A percentile compares a stretch with the other conserved stretches of the same genome.
Evolutionary conservation across 1,284 basidiomycete genomes (phyloP).

Genomic region (Sporisorium scitamineum): DNA sequence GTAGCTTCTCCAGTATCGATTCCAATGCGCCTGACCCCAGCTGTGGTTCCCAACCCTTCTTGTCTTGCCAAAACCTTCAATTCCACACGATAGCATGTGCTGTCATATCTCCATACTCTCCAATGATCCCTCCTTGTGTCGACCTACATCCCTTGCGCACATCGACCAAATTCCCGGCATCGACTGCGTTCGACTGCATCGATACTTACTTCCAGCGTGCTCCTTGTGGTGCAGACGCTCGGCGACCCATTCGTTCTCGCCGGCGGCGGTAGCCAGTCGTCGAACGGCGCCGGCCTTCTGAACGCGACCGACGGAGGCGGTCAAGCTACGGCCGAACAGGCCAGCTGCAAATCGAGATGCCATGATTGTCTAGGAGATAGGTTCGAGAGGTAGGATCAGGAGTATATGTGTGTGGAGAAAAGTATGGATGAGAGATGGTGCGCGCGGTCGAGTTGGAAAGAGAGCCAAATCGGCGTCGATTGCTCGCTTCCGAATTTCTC

Average conservation of each 20-base stretch:
- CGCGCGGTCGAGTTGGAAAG: no score
- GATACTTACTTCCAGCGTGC: conserved; percentile 61
- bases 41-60: no score
- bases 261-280: conserved; percentile 29
- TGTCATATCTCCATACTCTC: no score
- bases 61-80: no score
- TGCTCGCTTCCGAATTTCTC: conserved; percentile 5
- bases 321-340: conserved; percentile 34
- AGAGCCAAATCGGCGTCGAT: not conserved
- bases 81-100: no score
- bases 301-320: conserved; percentile 17
- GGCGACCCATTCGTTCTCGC: conserved; percentile 55
- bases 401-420: not conserved
- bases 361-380: conserved; percentile 21
- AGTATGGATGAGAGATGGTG: no score
- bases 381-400: not conserved
- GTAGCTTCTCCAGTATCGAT: no score
- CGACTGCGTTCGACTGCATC: not conserved
- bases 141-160: no score
- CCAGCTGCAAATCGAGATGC: conserved; percentile 47
- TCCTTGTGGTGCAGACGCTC: conserved; percentile 57
- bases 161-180: not conserved
- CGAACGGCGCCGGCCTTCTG: conserved; percentile 22
- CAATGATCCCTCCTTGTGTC: no score
- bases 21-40: no score